phyloP scores from a whole-genome alignment of 2,329 filamentous ascomycete genomes.

The Nothomitra cinnamomea region DNA sequence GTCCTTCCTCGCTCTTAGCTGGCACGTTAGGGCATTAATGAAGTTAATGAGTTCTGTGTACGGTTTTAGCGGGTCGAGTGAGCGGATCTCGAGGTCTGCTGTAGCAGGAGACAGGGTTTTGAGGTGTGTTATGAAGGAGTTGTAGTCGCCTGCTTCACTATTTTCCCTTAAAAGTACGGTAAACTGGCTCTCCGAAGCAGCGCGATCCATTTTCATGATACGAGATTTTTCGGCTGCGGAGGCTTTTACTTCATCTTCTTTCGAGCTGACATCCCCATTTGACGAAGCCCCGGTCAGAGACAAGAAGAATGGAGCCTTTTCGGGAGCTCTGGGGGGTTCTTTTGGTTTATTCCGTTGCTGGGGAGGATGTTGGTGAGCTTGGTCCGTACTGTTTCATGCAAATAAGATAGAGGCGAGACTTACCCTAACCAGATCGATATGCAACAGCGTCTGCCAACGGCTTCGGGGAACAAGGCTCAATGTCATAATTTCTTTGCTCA shows the following conservation, averaged over 20 bases:
- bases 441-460: slow-evolving; percentile 84
- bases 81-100: slow-evolving; percentile 81
- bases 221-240: slow-evolving; percentile 39
- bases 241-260: slow-evolving; percentile 12
- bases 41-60: slow-evolving; percentile 63
- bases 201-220: slow-evolving; percentile 40
- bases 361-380: slow-evolving; percentile 31
- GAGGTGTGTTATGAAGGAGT: slow-evolving; percentile 57
- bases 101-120: slow-evolving; percentile 68
- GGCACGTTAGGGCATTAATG: slow-evolving; percentile 58
- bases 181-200: slow-evolving; percentile 35
- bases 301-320: slow-evolving; percentile 95
- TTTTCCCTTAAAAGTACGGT: slow-evolving; percentile 38
- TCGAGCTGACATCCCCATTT: slow-evolving; percentile 18
- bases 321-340: slow-evolving; percentile 76
- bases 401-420: background rate
- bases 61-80: slow-evolving; percentile 36
- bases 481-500: slow-evolving; percentile 69
- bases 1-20: slow-evolving; percentile 53
- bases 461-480: slow-evolving; percentile 79
- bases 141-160: slow-evolving; percentile 42
- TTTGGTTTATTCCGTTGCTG: slow-evolving; percentile 87
- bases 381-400: background rate
- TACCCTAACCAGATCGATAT: slow-evolving; percentile 69
- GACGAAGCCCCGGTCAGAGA: slow-evolving; percentile 24